These are phyloP conservation scores for Phytopythium oedochilum DNA, from an alignment of 352 stramenopile genomes.

Conservation along the genomic window DNA sequence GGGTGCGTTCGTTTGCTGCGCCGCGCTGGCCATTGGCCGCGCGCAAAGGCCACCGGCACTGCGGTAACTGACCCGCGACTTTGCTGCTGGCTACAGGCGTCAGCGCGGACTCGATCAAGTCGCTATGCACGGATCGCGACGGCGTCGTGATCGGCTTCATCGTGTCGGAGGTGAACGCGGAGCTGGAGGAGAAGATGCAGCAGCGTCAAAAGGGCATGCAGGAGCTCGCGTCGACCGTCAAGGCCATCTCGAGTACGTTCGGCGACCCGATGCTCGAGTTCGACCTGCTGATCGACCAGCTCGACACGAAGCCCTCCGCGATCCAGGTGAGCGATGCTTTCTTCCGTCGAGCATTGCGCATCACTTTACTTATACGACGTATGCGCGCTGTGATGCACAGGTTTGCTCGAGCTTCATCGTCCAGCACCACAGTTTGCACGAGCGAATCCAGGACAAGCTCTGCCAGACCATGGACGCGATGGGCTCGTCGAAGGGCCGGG, in stretches of 20 bases:
- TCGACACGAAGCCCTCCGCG: constrained; percentile 80
- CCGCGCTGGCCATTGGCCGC: too few relatives aligned
- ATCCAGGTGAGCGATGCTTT: constrained; percentile 55
- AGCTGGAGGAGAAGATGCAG: constrained; percentile 76
- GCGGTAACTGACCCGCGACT: too few relatives aligned
- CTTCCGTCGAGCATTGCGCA: background rate
- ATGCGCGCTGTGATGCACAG: constrained; percentile 15
- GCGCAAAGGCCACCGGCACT: too few relatives aligned
- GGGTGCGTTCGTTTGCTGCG: constrained; percentile 42
- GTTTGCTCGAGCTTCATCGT: constrained; percentile 84
- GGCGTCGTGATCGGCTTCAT: constrained; percentile 86
- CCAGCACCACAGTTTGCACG: constrained; percentile 68
- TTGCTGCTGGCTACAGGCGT: constrained; percentile 36
- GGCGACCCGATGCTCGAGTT: constrained; percentile 85
- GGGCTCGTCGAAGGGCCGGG: constrained; percentile 57
- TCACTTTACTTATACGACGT: constrained; percentile 1
- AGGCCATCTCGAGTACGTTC: constrained; percentile 74
- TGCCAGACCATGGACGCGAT: constrained; percentile 58
- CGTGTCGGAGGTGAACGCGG: constrained; percentile 81
- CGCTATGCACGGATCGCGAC: constrained; percentile 77
- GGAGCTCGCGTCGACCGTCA: constrained; percentile 65
- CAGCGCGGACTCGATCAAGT: constrained; percentile 79
- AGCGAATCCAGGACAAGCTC: constrained; percentile 65
- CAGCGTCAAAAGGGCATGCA: constrained; percentile 78
- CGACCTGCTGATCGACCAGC: constrained; percentile 78